Base-by-base conservation (phyloP, 2,329 filamentous ascomycete genomes). In the Cryoendolithus antarcticus region DNA sequence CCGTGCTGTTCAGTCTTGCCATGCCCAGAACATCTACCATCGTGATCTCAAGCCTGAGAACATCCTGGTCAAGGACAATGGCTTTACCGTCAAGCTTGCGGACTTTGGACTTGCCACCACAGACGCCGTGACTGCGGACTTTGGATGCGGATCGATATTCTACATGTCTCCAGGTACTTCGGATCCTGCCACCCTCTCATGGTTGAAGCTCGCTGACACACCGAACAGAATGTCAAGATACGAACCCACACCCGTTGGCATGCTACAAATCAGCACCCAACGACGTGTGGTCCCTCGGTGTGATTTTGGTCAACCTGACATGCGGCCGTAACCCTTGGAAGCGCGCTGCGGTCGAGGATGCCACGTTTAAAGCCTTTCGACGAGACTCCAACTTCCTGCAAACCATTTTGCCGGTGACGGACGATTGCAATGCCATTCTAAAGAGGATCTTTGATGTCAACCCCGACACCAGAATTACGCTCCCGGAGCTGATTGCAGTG, bases 241-340 rank as follows among this genome's bases (percentile, higher is more conserved):
- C 80, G 41, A 71, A 72, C 64, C 80, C 68, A 55, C 77, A 74
- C 73, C 75, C 70, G 62, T 71, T 71, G 58, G 70, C 82, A 24
- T 89, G 75, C 62, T 98, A 98, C 63, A 80, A 80, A 50, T 94
- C 88, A 49, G 86, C 85, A 38, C 84, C 89, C 42, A 98, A 96
- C 66, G 91, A 98, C 63, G 79, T 96, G 52, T 98, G 91, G 91
- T 89, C 84, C 56, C 74, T 98, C n/a, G 91, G 91, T 51, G 89
- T 98, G 38, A 94, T 98, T 59, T 73, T 98, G 44, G 86, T 98
- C 54, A 98, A 98, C 69, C 72, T 98, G 50, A 93, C 86, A 37
- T 98, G 91, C 66, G 91, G 91, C 58, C 86, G 91, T 61, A 98
- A 98, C 65, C 91, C 91, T 44, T 98, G 91, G 91, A 96, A 96